Base-by-base conservation (phyloP, 2,329 filamentous ascomycete genomes). In the Fusarium nisikadoi region DNA sequence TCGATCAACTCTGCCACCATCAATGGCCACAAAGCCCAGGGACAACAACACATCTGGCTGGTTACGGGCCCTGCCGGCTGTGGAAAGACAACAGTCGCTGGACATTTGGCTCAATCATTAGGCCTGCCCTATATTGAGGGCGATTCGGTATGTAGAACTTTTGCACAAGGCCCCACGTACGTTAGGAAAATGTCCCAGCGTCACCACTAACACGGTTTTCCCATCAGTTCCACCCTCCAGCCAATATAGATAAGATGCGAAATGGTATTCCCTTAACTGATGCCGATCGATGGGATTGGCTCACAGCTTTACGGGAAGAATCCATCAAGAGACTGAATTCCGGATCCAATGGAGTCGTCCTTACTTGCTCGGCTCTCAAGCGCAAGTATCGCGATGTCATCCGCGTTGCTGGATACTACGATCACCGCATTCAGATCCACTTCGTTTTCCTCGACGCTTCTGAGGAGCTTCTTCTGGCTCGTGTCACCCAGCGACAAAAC, bases 261-360 rank as follows among this genome's bases (percentile, higher is more conserved):
- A 87, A 87, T 75, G 94, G 94, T 74, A 91, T 90, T 62, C 94
- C 96, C 5, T 87, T 99, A 39, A 97, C 93, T 62, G 96, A 99
- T 79, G 92, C 91, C 66, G 96, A 99, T 83, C 92, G 96, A 72
- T 98, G 96, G 96, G 95, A 98, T 84, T 99, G 96, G 96, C 90
- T 99, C 71, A 93, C 92, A 50, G 86, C 87, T 17, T 87, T 96
- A 19, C 92, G 93, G 71, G 89, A 94, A 72, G 91, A 91, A 77
- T 89, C 90, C 11, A 85, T 91, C 61, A 82, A 83, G 58, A 84
- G 84, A 55, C 84, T 92, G 66, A 83, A 85, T 61, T 82, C 81
- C 53, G 90, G 90, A 41, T 86, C 88, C 23, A 83, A 87, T 35
- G 92, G 94, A 53, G 96, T 98, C n/a, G 93, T 99, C 54, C 89